Evolutionary conservation across 163 green algal genomes (phyloP), one percentile per base, ranked within the genome.

Genomic region (Trebouxia gelatinosa): DNA sequence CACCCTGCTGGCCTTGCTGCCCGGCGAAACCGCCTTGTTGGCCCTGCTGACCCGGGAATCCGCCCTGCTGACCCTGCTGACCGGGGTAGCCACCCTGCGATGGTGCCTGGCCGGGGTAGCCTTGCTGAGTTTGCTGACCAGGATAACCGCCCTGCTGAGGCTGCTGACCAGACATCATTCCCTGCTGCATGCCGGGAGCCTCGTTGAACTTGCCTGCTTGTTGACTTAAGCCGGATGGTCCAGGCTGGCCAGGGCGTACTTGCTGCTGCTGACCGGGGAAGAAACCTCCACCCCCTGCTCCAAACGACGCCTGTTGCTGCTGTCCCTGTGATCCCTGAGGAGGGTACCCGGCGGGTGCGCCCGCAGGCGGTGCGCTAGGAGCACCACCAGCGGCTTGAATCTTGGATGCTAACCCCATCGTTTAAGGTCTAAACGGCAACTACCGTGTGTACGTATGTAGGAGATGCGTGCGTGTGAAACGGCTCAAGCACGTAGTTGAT

Each of bases 391-490:
- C 68, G 28, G 40, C 7, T 31, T 76, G 68, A 11, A 76, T 59
- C 48, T 76, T 76, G 48, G 40, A 62, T 9, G 68, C 68, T 40
- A 76, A 39, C 29, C 68, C 68, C 68, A 76, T 76, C 0, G 4
- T 76, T n/a, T 46, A 21, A 40, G 68, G 16, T 72, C 35, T n/a
- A n/a, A n/a, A n/a, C n/a, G n/a, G n/a, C n/a, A n/a, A n/a, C n/a
- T n/a, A n/a, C n/a, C n/a, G n/a, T n/a, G n/a, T n/a, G n/a, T n/a
- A n/a, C n/a, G n/a, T n/a, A n/a, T n/a, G n/a, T n/a, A n/a, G n/a
- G n/a, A n/a, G n/a, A n/a, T n/a, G n/a, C n/a, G n/a, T n/a, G n/a
- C n/a, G n/a, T n/a, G n/a, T n/a, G n/a, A n/a, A n/a, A n/a, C n/a
- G n/a, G n/a, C n/a, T n/a, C n/a, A n/a, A n/a, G n/a, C n/a, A n/a